Base-by-base conservation (phyloP, 2,329 filamentous ascomycete species). In the Fusarium sp. region DNA sequence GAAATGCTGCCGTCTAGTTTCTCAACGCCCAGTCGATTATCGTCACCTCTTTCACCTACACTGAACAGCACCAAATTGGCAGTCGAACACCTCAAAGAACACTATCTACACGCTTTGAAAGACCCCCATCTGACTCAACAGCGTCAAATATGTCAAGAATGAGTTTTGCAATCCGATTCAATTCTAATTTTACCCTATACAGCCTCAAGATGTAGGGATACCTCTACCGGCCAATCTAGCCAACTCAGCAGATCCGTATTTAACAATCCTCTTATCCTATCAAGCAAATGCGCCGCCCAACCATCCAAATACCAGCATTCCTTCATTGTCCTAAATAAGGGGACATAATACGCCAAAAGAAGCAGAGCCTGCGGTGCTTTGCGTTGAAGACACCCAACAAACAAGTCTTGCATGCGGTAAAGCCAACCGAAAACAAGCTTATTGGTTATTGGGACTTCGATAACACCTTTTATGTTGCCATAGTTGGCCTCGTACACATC, bases 401-500 rank as follows among this genome's bases (percentile, higher is more conserved):
- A 77, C 8, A 68, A 58, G 44, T 76, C 69, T 31, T 74, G 68
- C 56, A 77, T 59, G 8, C 71, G 69, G 52, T 77, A 77, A 34
- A 77, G 57, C 75, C 75, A 77, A 6, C 69, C 71, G 40, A 77
- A 70, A 6, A 76, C 70, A 45, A 72, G 57, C 31, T 63, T 62
- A 38, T 74, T 64, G 12, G 55, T 53, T 7, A 41, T 46, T 9
- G 60, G 59, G 18, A 72, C 74, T 31, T 62, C 57, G 28, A 70
- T 72, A 1, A 38, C 20, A 11, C 69, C 72, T 6, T 69, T 51
- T 4, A 18, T 33, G 23, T 71, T 62, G 37, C 72, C 72, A 59
- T 74, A 75, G 36, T 66, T 74, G 30, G 71, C 72, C 37, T 75
- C 70, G 52, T 75, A 75, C n/a, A 74, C 52, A n/a, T 75, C 72